Evolutionary conservation across 306 rosid genomes (phyloP).

Genomic region (Prunus padus): DNA sequence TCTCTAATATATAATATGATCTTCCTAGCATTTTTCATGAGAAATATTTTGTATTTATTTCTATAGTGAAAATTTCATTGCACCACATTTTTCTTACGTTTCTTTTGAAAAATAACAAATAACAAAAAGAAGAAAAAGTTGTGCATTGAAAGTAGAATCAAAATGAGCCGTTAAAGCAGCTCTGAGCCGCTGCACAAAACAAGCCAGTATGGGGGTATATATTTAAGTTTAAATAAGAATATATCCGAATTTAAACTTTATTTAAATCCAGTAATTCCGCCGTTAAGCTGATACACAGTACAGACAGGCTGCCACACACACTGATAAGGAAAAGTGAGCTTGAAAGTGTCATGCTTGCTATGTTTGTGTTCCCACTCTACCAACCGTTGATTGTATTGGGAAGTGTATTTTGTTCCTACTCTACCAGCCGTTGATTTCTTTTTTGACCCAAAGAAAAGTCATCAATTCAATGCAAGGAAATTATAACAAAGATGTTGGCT

Average conservation of each 20-base stretch:
- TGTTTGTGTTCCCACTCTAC: not conserved
- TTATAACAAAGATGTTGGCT: no score
- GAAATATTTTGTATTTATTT: no score
- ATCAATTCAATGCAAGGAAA: no score
- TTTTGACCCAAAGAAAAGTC: no score
- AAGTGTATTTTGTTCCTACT: no score
- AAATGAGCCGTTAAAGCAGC: not conserved
- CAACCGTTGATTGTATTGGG: not conserved
- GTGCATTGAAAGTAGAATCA: not conserved
- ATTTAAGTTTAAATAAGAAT: not conserved
- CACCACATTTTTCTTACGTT: no score
- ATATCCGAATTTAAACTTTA: not conserved
- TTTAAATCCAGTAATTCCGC: conserved; percentile 16
- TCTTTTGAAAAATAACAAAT: not conserved
- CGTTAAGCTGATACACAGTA: conserved; percentile 7
- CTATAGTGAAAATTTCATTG: no score
- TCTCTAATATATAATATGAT: no score
- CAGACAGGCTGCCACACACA: not conserved
- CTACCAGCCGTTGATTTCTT: no score
- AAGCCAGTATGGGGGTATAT: conserved; percentile 1
- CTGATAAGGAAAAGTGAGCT: not conserved
- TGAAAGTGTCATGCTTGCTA: not conserved
- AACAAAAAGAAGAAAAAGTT: not conserved
- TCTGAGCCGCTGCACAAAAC: not conserved
- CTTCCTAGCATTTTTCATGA: no score